Evolutionary conservation across 306 rosid species (phyloP), one percentile per base, ranked within the genome.

Genomic region (Elaeagnus macrophylla): DNA sequence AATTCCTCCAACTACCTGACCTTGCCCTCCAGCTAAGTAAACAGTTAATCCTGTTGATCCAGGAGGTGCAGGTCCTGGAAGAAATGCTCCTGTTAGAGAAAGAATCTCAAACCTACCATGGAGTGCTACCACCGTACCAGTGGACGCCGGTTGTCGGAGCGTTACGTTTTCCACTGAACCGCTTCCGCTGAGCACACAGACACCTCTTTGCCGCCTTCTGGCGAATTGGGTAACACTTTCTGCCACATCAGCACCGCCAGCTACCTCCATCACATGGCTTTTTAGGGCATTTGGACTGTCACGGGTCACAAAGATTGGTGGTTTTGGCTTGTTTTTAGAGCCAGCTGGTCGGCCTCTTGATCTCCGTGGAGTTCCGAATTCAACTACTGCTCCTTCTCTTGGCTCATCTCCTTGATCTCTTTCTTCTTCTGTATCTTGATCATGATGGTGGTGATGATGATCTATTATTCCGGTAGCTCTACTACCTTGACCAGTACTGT

Each of bases 301-400:
- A 5, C 95, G 61, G 6, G 95, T 85, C 5, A 93, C 88, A 8
- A 93, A 84, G 68, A 93, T 84, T 2, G 99, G 99, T 1, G 96
- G 99, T 67, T 84, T 93, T 0, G 94, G 96, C 44, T 88, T 87
- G 78, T 93, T 93, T 52, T 87, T 93, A 42, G 99, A 87, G 41
- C 99, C 99, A 0, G 99, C 84, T 9, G 99, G 99, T 1, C 99
- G 76, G 35, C 99, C 99, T 45, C 99, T 66, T 9, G 95, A 96
- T 45, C 99, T 66, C 1, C 95, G 74, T 25, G 32, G 32, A 25
- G 17, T 42, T 69, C 38, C 99, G 94, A 16, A 79, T 64, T 16
- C 84, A 25, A 25, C 96, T 0, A 93, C 94, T 0, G 95, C 96
- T 0, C 94, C 99, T 16, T 93, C 96, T 63, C 13, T 81, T 0